Conservation (phyloP, 257 asterid species). For the Solanum chmielewskii region DNA sequence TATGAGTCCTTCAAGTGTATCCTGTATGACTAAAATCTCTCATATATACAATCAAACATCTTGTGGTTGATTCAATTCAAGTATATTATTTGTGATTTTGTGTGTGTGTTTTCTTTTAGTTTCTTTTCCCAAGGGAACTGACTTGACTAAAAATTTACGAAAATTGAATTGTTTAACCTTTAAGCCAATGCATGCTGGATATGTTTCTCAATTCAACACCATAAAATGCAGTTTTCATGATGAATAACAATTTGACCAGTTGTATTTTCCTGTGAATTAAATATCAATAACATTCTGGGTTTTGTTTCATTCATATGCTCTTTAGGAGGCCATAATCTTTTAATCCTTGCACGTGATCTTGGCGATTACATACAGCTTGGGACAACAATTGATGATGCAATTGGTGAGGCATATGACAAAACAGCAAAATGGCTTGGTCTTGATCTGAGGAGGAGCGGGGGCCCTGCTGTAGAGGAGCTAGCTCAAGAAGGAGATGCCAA, state of each 20-base stretch:
- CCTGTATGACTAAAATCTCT: neutral
- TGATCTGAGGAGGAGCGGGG: conserved; percentile 95
- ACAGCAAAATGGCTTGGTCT: conserved; percentile 99
- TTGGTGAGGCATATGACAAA: conserved; percentile 98
- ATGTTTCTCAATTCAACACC: neutral
- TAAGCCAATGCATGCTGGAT: neutral
- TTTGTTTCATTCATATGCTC: conserved; percentile 1
- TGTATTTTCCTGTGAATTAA: neutral
- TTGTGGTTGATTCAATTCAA: neutral
- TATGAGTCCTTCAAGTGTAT: neutral
- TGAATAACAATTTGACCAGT: neutral
- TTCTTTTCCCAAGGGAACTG: neutral
- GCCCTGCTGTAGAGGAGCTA: conserved; percentile 93
- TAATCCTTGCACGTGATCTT: conserved; percentile 87
- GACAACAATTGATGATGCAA: conserved; percentile 89
- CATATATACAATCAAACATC: neutral
- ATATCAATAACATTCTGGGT: neutral
- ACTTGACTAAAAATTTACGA: neutral
- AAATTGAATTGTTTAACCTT: neutral
- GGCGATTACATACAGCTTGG: conserved; percentile 95
- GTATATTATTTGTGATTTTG: neutral
- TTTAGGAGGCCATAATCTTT: conserved; percentile 93
- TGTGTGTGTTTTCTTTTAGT: neutral
- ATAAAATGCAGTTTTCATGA: neutral
- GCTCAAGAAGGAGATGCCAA: conserved; percentile 83